Evolutionary conservation across 768 basidiomycete species (phyloP).

Genomic region (Solioccasus polychromus): DNA sequence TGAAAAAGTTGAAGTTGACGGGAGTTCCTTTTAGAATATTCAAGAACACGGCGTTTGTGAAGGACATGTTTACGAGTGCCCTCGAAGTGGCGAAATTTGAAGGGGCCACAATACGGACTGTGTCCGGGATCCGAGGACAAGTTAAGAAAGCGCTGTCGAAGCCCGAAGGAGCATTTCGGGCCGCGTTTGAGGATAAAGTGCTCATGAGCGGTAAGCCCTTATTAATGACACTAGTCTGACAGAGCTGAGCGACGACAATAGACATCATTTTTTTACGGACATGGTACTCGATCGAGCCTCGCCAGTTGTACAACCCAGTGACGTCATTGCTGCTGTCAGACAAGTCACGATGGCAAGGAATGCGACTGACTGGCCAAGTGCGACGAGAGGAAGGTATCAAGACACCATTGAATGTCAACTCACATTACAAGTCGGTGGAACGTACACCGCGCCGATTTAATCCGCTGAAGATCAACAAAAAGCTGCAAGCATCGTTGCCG

Average conservation of each 20-base stretch:
- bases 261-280: slow-evolving; percentile 95
- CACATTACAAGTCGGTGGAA: slow-evolving; percentile 82
- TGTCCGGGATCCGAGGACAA: slow-evolving; percentile 94
- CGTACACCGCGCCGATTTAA: slow-evolving; percentile 86
- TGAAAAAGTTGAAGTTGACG: slow-evolving; percentile 97
- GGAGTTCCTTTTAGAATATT: slow-evolving; percentile 96
- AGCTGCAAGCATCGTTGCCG: slow-evolving; percentile 87
- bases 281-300: slow-evolving; percentile 95
- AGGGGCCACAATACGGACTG: slow-evolving; percentile 93
- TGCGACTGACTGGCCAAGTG: slow-evolving; percentile 94
- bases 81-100: slow-evolving; percentile 98
- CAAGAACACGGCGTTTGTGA: slow-evolving; percentile 98
- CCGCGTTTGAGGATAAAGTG: slow-evolving; percentile 97
- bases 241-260: slow-evolving; percentile 26
- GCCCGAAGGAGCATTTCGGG: slow-evolving; percentile 93
- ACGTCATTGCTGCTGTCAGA: slow-evolving; percentile 83
- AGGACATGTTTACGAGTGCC: slow-evolving; percentile 93
- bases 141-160: slow-evolving; percentile 95
- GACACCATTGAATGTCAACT: slow-evolving; percentile 79
- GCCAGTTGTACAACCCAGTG: slow-evolving; percentile 96
- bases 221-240: too few species aligned
- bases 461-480: slow-evolving; percentile 80
- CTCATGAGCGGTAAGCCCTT: slow-evolving; percentile 81
- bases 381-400: slow-evolving; percentile 81
- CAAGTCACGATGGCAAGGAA: slow-evolving; percentile 85